A percentile compares a stretch with the other conserved stretches of the same genome.
phyloP scores from a whole-genome alignment of 2,329 filamentous ascomycete genomes.

The Aureobasidium sp. region DNA sequence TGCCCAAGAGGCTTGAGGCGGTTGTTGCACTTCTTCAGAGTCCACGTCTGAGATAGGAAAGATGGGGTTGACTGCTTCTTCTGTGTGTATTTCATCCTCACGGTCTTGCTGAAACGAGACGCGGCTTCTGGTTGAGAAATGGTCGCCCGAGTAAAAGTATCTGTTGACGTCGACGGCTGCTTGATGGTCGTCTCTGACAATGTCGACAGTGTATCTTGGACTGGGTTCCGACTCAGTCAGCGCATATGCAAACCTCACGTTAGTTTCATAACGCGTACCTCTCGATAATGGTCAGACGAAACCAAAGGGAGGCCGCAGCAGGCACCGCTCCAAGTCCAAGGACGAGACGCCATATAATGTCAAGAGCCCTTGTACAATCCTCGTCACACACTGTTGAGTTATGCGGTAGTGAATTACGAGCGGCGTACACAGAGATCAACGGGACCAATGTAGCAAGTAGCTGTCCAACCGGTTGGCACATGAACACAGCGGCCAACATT shows the following conservation, averaged over 20 bases:
- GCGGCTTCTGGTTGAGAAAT: constrained; percentile 24
- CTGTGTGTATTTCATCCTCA: not conserved
- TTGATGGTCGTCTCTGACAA: constrained; percentile 29
- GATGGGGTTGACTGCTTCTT: not conserved
- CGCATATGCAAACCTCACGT: not conserved
- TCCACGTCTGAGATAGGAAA: not conserved
- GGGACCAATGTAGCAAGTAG: constrained; percentile 20
- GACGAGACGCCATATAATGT: constrained; percentile 35
- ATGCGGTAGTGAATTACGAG: not conserved
- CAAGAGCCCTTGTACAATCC: constrained; percentile 20
- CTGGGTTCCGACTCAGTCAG: not conserved
- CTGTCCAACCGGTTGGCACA: constrained; percentile 38
- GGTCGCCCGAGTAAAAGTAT: constrained; percentile 20
- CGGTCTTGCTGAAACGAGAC: constrained; percentile 16
- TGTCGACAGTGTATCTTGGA: constrained; percentile 35
- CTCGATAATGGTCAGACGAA: constrained; percentile 37
- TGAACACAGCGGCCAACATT: constrained; percentile 38
- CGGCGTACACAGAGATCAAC: not conserved
- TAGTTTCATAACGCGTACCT: not conserved
- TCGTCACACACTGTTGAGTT: not conserved
- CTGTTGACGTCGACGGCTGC: constrained; percentile 20
- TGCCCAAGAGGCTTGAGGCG: not conserved
- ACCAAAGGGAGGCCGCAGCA: constrained; percentile 32
- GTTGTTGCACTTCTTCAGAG: not conserved
- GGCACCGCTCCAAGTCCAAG: constrained; percentile 36